These are phyloP conservation scores for Beauveria medogensis DNA, from an alignment of 2,329 filamentous ascomycete species.

Conservation along the genomic window DNA sequence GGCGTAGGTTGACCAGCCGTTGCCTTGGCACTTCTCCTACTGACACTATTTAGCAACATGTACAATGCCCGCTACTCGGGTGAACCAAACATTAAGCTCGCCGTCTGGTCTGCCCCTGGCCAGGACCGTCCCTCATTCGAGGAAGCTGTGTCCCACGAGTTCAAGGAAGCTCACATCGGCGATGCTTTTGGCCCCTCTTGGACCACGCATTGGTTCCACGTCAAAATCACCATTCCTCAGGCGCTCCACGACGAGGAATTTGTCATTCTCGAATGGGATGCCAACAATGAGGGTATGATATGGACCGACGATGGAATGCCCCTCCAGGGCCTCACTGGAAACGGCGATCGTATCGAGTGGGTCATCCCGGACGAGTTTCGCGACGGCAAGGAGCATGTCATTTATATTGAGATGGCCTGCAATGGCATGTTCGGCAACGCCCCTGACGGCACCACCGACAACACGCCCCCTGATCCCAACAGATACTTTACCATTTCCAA, in stretches of 20 bases:
- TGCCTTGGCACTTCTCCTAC: slow-evolving; percentile 8
- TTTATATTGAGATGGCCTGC: slow-evolving; percentile 98
- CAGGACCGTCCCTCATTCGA: slow-evolving; percentile 77
- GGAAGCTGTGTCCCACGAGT: slow-evolving; percentile 69
- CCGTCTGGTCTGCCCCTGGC: slow-evolving; percentile 74
- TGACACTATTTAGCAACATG: slow-evolving; percentile 24
- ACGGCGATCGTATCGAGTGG: slow-evolving; percentile 85
- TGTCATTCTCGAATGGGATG: slow-evolving; percentile 95
- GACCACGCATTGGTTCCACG: slow-evolving; percentile 96
- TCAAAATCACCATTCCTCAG: slow-evolving; percentile 68
- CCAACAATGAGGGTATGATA: slow-evolving; percentile 86
- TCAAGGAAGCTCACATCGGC: slow-evolving; percentile 66
- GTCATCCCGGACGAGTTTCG: slow-evolving; percentile 73
- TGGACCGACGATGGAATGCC: slow-evolving; percentile 88
- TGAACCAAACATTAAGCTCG: slow-evolving; percentile 71
- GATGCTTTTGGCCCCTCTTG: slow-evolving; percentile 85
- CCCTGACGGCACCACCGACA: slow-evolving; percentile 64
- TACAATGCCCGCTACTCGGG: slow-evolving; percentile 46
- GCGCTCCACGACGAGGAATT: slow-evolving; percentile 67
- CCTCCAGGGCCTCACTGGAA: slow-evolving; percentile 84
- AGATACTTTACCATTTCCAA: slow-evolving; percentile 67
- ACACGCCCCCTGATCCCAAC: slow-evolving; percentile 83
- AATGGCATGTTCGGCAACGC: slow-evolving; percentile 98
- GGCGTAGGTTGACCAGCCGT: slow-evolving; percentile 41
- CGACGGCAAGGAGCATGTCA: slow-evolving; percentile 76